phyloP scores from a whole-genome alignment of 441 rosid genomes.

The Biscutella laevigata region DNA sequence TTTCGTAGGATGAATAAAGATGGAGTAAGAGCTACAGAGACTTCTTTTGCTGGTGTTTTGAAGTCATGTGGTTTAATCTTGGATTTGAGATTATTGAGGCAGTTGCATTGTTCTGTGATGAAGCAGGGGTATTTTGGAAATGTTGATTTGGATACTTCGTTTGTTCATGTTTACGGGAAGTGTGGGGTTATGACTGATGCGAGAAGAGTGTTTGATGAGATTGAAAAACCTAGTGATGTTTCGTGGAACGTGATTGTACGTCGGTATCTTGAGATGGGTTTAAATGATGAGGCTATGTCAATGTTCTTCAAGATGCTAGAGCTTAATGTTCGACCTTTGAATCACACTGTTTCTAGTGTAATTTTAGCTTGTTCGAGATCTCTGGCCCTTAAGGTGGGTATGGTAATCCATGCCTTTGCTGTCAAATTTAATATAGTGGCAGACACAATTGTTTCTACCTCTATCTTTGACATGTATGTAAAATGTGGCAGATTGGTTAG shows the following conservation, averaged over 20 bases:
- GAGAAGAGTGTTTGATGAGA: constrained; percentile 65
- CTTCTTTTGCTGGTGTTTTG: constrained; percentile 48
- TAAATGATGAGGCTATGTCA: constrained; percentile 41
- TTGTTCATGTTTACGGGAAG: constrained; percentile 76
- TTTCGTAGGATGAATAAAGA: constrained; percentile 44
- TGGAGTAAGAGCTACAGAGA: constrained; percentile 46
- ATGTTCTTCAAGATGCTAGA: constrained; percentile 56
- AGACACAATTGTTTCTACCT: constrained; percentile 49
- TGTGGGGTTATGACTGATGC: constrained; percentile 56
- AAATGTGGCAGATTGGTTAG: constrained; percentile 50
- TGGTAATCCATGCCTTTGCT: constrained; percentile 57
- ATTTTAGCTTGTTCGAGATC: constrained; percentile 62
- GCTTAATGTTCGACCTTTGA: constrained; percentile 44
- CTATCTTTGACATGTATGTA: constrained; percentile 61
- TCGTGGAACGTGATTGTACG: constrained; percentile 86
- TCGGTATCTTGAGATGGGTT: constrained; percentile 63
- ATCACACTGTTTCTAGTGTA: constrained; percentile 59
- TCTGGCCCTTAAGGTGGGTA: constrained; percentile 45
- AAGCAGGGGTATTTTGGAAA: constrained; percentile 51
- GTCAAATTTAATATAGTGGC: constrained; percentile 35
- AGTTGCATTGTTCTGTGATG: constrained; percentile 54
- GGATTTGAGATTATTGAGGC: constrained; percentile 38
- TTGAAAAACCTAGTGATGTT: constrained; percentile 49
- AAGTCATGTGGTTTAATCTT: constrained; percentile 43
- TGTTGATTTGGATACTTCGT: constrained; percentile 58